Conservation (phyloP, 2,329 filamentous ascomycete species). For the Byssothecium circinans region DNA sequence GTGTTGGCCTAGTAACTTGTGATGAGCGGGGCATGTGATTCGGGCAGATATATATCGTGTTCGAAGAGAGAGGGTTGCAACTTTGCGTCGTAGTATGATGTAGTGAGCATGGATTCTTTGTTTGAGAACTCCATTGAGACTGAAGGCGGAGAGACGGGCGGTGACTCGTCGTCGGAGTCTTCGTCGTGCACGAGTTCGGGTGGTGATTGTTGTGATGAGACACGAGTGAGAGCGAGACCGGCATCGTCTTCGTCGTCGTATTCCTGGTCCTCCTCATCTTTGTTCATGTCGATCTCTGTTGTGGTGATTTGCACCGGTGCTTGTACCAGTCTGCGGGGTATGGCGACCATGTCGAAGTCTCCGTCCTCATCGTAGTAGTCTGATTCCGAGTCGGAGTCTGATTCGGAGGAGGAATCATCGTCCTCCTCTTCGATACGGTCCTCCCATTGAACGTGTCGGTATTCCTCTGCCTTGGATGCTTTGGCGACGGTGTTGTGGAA, state of each 20-base stretch:
- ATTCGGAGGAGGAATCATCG: conserved; percentile 51
- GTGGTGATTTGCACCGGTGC: conserved; percentile 49
- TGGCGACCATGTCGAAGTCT: conserved; percentile 50
- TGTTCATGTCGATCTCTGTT: conserved; percentile 43
- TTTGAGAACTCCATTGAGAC: conserved; percentile 49
- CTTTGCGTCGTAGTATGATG: conserved; percentile 48
- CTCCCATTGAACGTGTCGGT: conserved; percentile 44
- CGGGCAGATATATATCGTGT: conserved; percentile 46
- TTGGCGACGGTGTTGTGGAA: conserved; percentile 94
- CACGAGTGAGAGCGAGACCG: conserved; percentile 50
- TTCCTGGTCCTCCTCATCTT: conserved; percentile 48
- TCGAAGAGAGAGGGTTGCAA: conserved; percentile 41
- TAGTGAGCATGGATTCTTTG: conserved; percentile 52
- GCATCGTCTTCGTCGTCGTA: conserved; percentile 53
- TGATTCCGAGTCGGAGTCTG: conserved; percentile 53
- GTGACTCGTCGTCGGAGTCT: conserved; percentile 53
- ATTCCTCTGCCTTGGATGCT: conserved; percentile 66
- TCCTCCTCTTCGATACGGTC: conserved; percentile 3
- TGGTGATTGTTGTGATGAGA: conserved; percentile 48
- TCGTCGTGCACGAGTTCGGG: conserved; percentile 55
- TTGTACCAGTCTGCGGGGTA: conserved; percentile 45
- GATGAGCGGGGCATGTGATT: conserved; percentile 45
- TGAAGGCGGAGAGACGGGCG: conserved; percentile 51
- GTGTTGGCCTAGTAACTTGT: conserved; percentile 42
- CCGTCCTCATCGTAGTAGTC: conserved; percentile 58